Base-by-base conservation (phyloP, 768 basidiomycete genomes). In the Mrakia gelida region DNA sequence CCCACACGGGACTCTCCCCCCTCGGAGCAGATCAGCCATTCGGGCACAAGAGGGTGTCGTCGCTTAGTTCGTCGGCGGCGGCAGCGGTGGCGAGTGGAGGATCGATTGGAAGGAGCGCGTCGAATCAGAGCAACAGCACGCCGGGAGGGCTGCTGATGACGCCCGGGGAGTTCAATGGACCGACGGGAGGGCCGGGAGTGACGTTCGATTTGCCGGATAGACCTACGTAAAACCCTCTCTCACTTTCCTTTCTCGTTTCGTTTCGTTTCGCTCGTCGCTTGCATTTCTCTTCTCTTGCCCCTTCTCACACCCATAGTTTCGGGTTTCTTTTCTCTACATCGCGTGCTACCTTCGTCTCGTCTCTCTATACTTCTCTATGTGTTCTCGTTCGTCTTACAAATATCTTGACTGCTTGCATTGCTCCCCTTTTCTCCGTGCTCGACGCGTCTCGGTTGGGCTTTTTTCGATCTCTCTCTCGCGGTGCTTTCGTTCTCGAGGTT, bases 161-260 rank as follows among this genome's bases (percentile, higher is more conserved):
- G 2, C 67, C 67, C 13, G 67, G 67, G n/a, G 67, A 70, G 67
- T 70, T 70, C 41, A 70, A 70, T 41, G 67, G 67, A 18, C 67
- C 67, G 8, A 70, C 67, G 7, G 67, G 67, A 38, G 67, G 67
- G 21, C 67, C 67, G 21, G 67, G 67, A 38, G 67, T 70, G 67
- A 70, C 67, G 38, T 70, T 70, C 26, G 67, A 70, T 16, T 15
- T 70, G 67, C 67, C 67, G 11, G n/a, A 41, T 9, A 34, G 41
- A 13, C 67, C 67, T 23, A 43, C 67, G 2, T 70, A 70, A 45
- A 45, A 43, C 67, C 23, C 21, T 41, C 3, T n/a, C n/a, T n/a
- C 6, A 8, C 45, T 26, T 38, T 8, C 26, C 16, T 67, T 21
- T 67, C 65, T 52, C 49, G 9, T 52, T 13, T 21, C 18, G 49